Percentiles rank a stretch among this genome's conserved stretches.
phyloP scores from a whole-genome alignment of 225 moss, liverwort and hornwort genomes.

The Physcomitrium patens region DNA sequence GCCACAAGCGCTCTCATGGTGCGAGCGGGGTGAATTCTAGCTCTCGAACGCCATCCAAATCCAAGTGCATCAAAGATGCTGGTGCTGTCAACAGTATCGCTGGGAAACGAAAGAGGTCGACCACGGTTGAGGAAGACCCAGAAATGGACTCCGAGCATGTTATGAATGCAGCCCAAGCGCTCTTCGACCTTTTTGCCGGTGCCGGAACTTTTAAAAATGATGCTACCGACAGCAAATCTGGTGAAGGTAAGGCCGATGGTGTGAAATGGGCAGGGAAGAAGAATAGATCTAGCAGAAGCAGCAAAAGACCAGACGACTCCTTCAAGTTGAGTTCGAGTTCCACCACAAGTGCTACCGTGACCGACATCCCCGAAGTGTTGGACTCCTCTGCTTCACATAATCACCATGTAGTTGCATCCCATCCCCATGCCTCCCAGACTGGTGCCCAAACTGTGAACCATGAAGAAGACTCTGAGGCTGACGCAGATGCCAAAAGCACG shows the following conservation, averaged over 20 bases:
- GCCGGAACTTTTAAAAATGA: conserved; percentile 25
- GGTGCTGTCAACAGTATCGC: conserved; percentile 6
- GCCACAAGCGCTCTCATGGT: conserved; percentile 34
- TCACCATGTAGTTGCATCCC: conserved; percentile 34
- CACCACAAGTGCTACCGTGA: conserved; percentile 52
- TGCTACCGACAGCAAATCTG: conserved; percentile 12
- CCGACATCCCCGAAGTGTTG: conserved; percentile 48
- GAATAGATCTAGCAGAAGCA: conserved; percentile 57
- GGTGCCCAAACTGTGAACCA: conserved; percentile 36
- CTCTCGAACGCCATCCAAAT: conserved; percentile 19
- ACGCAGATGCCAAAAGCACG: conserved; percentile 48
- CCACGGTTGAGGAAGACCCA: conserved; percentile 24
- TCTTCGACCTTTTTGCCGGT: conserved; percentile 54
- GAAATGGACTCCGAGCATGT: conserved; percentile 53
- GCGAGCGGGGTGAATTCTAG: conserved; percentile 32
- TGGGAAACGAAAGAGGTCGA: conserved; percentile 46
- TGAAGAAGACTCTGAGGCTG: conserved; percentile 48
- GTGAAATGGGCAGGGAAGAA: conserved; percentile 67
- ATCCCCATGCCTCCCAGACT: background rate
- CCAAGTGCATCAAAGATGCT: conserved; percentile 32
- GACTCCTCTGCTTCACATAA: conserved; percentile 49
- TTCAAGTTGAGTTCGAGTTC: conserved; percentile 52
- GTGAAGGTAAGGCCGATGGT: conserved; percentile 16
- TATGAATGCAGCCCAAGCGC: conserved; percentile 62
- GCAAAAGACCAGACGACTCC: conserved; percentile 35